Evolutionary conservation across 129 eudicot species (phyloP), one percentile per base, ranked within the genome.

Genomic region (Cynara cardunculus): DNA sequence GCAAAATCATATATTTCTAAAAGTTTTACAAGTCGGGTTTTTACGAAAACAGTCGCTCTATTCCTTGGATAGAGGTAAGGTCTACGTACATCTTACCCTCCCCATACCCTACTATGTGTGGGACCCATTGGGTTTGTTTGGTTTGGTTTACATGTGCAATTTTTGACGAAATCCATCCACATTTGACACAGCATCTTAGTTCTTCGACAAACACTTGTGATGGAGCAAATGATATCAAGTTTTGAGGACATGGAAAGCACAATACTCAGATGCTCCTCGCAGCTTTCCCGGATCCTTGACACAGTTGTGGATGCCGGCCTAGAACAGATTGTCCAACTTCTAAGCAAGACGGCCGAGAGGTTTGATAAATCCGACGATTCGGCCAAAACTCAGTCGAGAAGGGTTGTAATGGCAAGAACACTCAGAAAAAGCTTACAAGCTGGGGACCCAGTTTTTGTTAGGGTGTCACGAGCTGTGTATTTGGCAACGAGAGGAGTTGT

Each of bases 401-500:
- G 81, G 79, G 88, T 78, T n/a, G 84, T 90, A 2, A 86, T 88
- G 82, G 87, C 87, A 1, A 81, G 89, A 65, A 88, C 91, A 93
- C 46, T 94, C 64, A 71, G 79, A 64, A 94, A 89, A 83, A 94
- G 93, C 84, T 83, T 94, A 74, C 90, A 90, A 86, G 87, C 89
- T 1, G 95, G 87, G 39, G 98, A 94, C 67, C 78, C 90, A 3
- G 80, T 94, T 53, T 91, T 88, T 83, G 59, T 28, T 22, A 86
- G 74, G 27, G 93, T 94, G 35, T 88, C 98, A 24, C 88, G 78
- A 30, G 93, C 96, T 1, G 72, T 94, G 7, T 91, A 94, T 82
- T 64, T 88, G 78, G 98, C 93, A 72, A 75, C 71, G 32, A 87
- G 97, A 78, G 95, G 90, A 16, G 85, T 82, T n/a, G 93, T 94